Evolutionary conservation across 768 basidiomycete genomes (phyloP), one percentile per base, ranked within the genome.

Genomic region (Agaricus sinodeliciosus): DNA sequence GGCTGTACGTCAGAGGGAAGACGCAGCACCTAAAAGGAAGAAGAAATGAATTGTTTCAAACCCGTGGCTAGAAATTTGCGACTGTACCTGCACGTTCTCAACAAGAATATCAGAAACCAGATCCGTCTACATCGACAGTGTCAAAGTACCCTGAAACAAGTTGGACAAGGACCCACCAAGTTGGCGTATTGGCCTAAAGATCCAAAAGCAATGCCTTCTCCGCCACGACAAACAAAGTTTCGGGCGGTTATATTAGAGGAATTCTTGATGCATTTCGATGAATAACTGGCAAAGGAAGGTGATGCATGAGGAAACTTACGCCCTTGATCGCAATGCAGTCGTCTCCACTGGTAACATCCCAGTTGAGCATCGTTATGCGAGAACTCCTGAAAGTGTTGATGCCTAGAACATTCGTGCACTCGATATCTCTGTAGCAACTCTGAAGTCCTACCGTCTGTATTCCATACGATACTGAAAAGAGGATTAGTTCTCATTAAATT

Each of bases 261-360:
- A 61, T 82, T 82, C 80, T 81, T 43, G 28, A 15, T 9, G 5
- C 15, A 6, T 31, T 7, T 48, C 55, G 25, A 43, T 49, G 18
- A 26, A 28, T 4, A 5, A 18, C 7, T 7, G 19, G 36, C 5
- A 19, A 7, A 7, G 9, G 35, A 39, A 19, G 15, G 9, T 26
- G 43, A 13, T 34, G 13, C 12, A n/a, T 27, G 15, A 31, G 13
- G 11, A 34, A 48, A 63, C 77, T 25, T 59, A 81, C 79, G 6
- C 80, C 80, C 67, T 83, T 81, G 67, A 82, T 78, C 7, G 79
- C 80, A n/a, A 82, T 63, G 53, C 81, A 83, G 57, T 82, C 81
- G 59, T 82, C 82, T 15, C 81, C 80, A 49, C 74, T 78, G n/a
- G 80, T 82, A 15, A 82, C 69, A 63, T 82, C 80, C 76, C 75